Evolutionary conservation across 2,329 filamentous ascomycete genomes (phyloP).

Genomic region (Cladobotryum mycophilum): DNA sequence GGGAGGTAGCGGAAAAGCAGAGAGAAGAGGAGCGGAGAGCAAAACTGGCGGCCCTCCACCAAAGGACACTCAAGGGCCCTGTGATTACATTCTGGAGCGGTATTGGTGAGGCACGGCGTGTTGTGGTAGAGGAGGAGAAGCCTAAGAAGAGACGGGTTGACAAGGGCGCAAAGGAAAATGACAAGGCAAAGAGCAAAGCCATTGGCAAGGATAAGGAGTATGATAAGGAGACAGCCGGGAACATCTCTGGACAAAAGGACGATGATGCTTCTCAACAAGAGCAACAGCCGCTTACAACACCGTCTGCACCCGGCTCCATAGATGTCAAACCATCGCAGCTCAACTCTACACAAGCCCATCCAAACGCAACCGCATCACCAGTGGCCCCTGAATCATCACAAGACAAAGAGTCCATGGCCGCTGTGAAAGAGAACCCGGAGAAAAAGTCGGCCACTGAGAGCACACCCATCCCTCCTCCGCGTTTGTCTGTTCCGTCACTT

Average conservation of each 20-base stretch:
- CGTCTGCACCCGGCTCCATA: background rate
- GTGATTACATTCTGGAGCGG: slow-evolving; percentile 93
- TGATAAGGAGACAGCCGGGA: background rate
- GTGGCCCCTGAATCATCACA: no score
- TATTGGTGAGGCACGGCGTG: slow-evolving; percentile 66
- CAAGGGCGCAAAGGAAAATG: slow-evolving; percentile 26
- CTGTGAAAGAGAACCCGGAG: no score
- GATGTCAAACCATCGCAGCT: background rate
- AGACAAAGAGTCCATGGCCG: no score
- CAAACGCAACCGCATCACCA: no score
- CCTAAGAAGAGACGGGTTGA: slow-evolving; percentile 49
- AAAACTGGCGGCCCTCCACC: slow-evolving; percentile 81
- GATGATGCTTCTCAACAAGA: background rate
- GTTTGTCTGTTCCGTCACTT: background rate
- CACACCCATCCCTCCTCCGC: no score
- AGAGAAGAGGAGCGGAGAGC: slow-evolving; percentile 77
- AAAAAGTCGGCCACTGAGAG: no score
- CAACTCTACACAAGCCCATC: no score
- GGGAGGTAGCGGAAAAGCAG: slow-evolving; percentile 88
- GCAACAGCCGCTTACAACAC: background rate
- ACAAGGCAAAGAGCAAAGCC: slow-evolving; percentile 20
- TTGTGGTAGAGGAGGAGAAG: slow-evolving; percentile 57
- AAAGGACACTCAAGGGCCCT: slow-evolving; percentile 78
- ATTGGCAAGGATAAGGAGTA: slow-evolving; percentile 9
- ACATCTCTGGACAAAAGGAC: background rate